A percentile compares a stretch with the other conserved stretches of the same genome.
Conservation (phyloP, 2,329 filamentous ascomycete genomes). For the Apiospora phragmitis region DNA sequence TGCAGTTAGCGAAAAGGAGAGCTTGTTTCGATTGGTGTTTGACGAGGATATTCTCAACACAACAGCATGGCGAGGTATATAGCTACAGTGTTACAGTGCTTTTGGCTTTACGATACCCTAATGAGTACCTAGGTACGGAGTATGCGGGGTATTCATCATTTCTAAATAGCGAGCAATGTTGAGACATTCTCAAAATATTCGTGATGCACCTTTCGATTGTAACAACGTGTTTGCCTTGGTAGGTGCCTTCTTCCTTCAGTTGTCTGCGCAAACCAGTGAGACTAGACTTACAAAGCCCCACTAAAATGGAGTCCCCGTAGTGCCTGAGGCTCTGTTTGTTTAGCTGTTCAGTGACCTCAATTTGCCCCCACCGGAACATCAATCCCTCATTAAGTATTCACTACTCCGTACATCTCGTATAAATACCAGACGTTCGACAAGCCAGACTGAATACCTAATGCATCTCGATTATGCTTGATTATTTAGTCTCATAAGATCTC, state of each 20-base stretch:
- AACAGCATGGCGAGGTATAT: neutral
- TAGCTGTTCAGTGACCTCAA: neutral
- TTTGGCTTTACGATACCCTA: neutral
- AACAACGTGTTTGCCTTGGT: neutral
- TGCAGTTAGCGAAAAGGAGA: neutral
- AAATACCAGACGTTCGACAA: neutral
- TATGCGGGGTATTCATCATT: neutral
- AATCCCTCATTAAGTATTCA: neutral
- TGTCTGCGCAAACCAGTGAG: neutral
- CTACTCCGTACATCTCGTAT: too few species aligned
- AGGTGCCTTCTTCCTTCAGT: too few species aligned
- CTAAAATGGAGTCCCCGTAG: neutral
- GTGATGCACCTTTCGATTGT: neutral
- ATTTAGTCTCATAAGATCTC: neutral
- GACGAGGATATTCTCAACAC: neutral
- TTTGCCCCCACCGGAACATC: neutral
- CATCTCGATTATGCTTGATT: neutral
- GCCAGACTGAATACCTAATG: neutral
- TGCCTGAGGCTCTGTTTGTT: neutral
- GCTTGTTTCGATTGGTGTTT: neutral
- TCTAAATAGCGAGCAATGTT: neutral
- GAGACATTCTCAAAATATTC: neutral
- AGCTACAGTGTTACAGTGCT: neutral
- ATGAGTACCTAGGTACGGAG: neutral
- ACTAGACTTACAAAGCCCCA: neutral